Conservation (phyloP, 345 rosid genomes). For the Schrenkiella parvula region DNA sequence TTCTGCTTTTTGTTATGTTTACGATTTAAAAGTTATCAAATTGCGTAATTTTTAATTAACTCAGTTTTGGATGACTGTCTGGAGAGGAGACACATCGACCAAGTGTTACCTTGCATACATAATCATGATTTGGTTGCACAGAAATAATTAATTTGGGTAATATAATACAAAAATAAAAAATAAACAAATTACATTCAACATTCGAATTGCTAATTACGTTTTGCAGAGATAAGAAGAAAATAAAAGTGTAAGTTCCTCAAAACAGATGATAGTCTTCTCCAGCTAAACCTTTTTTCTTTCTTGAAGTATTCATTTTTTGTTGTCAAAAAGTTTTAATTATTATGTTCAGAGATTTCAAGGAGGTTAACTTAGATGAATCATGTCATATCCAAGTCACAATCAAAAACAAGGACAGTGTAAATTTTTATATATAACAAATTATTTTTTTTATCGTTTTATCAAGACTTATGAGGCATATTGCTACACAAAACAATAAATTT, state of each 20-base stretch:
- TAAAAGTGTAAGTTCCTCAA: neutral
- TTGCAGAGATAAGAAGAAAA: no score
- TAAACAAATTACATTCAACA: neutral
- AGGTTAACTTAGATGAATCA: constrained; percentile 3
- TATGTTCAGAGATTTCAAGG: neutral
- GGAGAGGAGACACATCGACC: constrained; percentile 14
- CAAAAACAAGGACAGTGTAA: neutral
- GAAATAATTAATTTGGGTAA: neutral
- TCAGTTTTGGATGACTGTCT: neutral
- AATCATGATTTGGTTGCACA: neutral
- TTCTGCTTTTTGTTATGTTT: neutral
- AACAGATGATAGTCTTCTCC: neutral
- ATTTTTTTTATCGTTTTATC: neutral
- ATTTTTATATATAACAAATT: neutral
- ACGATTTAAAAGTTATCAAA: neutral
- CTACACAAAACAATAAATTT: neutral
- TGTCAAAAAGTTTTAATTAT: neutral
- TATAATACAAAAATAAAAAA: neutral
- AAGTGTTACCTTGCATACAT: constrained; percentile 23
- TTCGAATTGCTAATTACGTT: neutral
- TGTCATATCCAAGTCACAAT: neutral
- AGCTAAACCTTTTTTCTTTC: neutral
- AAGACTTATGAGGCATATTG: neutral
- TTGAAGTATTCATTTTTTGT: neutral
- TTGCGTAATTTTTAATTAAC: neutral